phyloP scores from a whole-genome alignment of 2,329 filamentous ascomycete genomes.

The Clathrospora elynae region DNA sequence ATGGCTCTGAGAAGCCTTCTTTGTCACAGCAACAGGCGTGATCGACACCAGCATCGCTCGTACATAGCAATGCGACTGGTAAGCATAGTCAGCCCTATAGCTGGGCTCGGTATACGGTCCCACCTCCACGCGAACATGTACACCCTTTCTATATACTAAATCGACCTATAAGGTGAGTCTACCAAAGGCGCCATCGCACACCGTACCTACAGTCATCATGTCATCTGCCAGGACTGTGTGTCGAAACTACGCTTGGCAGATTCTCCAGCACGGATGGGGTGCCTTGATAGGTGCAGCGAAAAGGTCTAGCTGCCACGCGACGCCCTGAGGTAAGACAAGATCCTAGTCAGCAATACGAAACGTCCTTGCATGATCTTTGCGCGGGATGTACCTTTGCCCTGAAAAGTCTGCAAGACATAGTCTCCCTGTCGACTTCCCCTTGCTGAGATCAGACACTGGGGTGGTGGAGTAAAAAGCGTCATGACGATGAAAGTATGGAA shows the following conservation, averaged over 20 bases:
- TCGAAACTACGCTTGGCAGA: slow-evolving; percentile 4
- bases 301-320: background rate
- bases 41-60: slow-evolving; percentile 10
- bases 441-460: background rate
- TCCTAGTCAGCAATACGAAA: background rate
- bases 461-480: background rate
- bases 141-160: background rate
- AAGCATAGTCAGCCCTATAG: slow-evolving; percentile 9
- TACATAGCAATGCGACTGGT: slow-evolving; percentile 4
- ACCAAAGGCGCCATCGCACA: slow-evolving; percentile 5
- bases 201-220: slow-evolving; percentile 1
- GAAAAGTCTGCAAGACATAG: too few species aligned
- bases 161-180: background rate
- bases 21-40: slow-evolving; percentile 4
- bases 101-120: slow-evolving; percentile 1
- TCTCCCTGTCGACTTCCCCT: too few species aligned
- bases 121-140: slow-evolving; percentile 1
- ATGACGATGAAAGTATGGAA: too few species aligned
- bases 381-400: too few species aligned
- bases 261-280: background rate
- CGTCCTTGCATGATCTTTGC: background rate
- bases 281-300: background rate
- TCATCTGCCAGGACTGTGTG: too few species aligned
- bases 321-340: background rate
- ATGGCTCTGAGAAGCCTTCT: background rate